phyloP scores from a whole-genome alignment of 106 monocot genomes.

The Amphibolis antarctica region DNA sequence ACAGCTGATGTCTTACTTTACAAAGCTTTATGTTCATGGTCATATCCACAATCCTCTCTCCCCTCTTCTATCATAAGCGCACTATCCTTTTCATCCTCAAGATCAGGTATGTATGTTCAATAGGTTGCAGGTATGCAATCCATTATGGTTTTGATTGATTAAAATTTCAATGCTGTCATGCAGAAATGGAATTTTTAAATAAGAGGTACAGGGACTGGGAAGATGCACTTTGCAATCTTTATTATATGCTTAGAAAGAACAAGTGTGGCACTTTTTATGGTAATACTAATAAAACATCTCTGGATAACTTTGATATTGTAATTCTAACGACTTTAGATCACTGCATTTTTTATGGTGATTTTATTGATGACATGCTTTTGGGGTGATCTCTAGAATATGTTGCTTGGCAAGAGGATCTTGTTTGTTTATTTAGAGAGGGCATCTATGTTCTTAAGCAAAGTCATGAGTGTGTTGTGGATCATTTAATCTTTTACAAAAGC shows the following conservation, averaged over 20 bases:
- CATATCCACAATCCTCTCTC: constrained; percentile 68
- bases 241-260: constrained; percentile 64
- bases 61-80: constrained; percentile 57
- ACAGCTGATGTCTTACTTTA: constrained; percentile 25
- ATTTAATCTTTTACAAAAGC: too few species aligned
- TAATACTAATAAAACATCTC: constrained; percentile 7
- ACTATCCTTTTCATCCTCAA: constrained; percentile 38
- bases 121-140: not conserved
- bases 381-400: too few species aligned
- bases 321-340: too few species aligned
- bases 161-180: constrained; percentile 4
- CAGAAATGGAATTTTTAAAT: constrained; percentile 49
- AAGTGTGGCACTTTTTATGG: constrained; percentile 77
- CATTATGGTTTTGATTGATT: not conserved
- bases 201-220: constrained; percentile 79
- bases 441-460: too few species aligned
- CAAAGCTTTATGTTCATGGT: constrained; percentile 67
- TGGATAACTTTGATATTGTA: too few species aligned
- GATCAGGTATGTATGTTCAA: constrained; percentile 54
- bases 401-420: too few species aligned
- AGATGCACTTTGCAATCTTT: constrained; percentile 73
- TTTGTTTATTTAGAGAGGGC: too few species aligned
- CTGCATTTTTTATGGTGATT: too few species aligned
- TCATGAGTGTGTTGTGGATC: too few species aligned
- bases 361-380: too few species aligned